Base-by-base conservation (phyloP, 495 filamentous ascomycete genomes). In the Aspergillus indologenus region DNA sequence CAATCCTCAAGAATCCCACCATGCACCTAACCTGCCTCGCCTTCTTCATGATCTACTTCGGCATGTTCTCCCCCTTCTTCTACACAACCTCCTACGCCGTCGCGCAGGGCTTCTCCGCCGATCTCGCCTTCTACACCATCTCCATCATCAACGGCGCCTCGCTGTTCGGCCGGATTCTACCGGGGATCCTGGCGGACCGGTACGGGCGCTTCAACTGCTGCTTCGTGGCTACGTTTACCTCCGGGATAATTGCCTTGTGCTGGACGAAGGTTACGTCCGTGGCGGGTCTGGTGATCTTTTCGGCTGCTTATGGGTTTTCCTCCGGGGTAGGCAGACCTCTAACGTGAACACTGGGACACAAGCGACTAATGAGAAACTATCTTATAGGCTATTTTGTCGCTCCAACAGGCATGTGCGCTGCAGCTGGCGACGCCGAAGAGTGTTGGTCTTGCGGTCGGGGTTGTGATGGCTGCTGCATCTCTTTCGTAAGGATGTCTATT, bases 171-270 rank as follows among this genome's bases (percentile, higher is more conserved):
- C 70, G 71, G 0, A 65, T 75, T 0, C 34, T 76, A 3, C 69
- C 64, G 61, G 88, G 87, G 7, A 76, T 85, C 56, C 12, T 88
- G 0, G 90, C 86, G 15, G 90, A 94, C 67, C 79, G 77, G 55
- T 67, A 88, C 29, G 90, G 90, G 0, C 79, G 83, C 23, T 91
- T 84, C 75, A 91, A 92, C 68, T 75, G 79, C 34, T 86, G 86
- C 68, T 78, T 89, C n/a, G 22, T 84, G 3, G 83, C 85, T 50
- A 75, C 78, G 0, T 72, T 75, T 19, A 70, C 81, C 17, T 82
- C 86, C 0, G 81, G 76, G 3, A 73, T 91, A 0, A 68, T 76
- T 45, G 71, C 71, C 0, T 31, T 76, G 3, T 76, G 71, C 53
- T 76, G 73, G 75, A 74, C 73, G 5, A 71, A 61, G 20, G 74